Conservation (phyloP, 2,329 filamentous ascomycete genomes). For the Coniella vitis region DNA sequence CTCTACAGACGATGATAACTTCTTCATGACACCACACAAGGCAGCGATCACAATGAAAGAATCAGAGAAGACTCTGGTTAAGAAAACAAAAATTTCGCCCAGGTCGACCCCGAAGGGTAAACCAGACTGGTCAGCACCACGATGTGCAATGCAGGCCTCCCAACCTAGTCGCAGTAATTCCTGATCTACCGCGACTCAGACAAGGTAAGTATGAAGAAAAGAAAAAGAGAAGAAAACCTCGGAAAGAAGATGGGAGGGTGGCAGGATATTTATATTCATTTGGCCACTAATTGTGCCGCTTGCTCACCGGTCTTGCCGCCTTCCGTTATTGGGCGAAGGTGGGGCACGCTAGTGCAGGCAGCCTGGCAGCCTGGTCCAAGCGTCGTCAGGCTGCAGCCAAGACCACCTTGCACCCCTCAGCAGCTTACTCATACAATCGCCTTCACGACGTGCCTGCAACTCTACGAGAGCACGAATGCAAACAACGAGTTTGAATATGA, state of each 20-base stretch:
- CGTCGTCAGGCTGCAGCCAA: neutral
- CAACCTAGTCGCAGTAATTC: conserved; percentile 34
- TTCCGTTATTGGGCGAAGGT: neutral
- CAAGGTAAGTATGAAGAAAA: conserved; percentile 16
- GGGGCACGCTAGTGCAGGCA: neutral
- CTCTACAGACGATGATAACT: conserved; percentile 25
- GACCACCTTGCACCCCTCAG: no score
- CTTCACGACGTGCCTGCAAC: neutral
- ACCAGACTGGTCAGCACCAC: conserved; percentile 41
- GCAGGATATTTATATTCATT: conserved; percentile 7
- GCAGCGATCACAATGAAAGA: conserved; percentile 39
- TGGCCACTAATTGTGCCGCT: conserved; percentile 1
- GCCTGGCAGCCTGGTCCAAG: neutral
- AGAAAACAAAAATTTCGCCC: conserved; percentile 43
- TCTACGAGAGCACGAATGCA: no score
- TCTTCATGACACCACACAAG: conserved; percentile 36
- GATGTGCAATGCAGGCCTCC: conserved; percentile 48
- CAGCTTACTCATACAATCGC: neutral
- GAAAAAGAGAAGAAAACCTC: neutral
- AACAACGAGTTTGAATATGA: no score
- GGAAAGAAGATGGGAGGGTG: conserved; percentile 3
- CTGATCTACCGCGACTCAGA: conserved; percentile 31
- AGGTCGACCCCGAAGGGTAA: conserved; percentile 47
- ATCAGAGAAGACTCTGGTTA: conserved; percentile 4
- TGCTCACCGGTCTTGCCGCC: neutral